Evolutionary conservation across 1,284 basidiomycete genomes (phyloP).

Genomic region (Leccinum subrobustum): DNA sequence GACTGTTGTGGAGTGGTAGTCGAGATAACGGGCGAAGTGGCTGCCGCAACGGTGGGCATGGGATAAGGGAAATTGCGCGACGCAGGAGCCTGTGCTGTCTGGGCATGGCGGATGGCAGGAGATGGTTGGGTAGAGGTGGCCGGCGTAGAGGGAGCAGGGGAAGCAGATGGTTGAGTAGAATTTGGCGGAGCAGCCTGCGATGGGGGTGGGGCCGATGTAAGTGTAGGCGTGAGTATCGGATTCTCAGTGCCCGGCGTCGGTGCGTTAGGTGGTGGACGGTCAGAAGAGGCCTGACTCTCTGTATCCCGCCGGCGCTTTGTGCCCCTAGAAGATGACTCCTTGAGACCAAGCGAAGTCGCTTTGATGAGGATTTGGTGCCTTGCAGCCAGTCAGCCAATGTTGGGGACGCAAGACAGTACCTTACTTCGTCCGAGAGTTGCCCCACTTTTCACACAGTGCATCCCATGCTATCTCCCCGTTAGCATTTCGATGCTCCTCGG

Average conservation of each 20-base stretch:
- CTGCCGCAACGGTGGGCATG: constrained; percentile 43
- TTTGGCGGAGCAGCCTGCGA: constrained; percentile 22
- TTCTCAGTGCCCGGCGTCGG: constrained; percentile 29
- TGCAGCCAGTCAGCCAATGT: constrained; percentile 13
- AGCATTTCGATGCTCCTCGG: constrained; percentile 58
- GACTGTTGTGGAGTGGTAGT: constrained; percentile 27
- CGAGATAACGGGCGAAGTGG: constrained; percentile 40
- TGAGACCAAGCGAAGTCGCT: constrained; percentile 69
- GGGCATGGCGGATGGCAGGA: constrained; percentile 32
- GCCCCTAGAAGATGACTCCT: constrained; percentile 66
- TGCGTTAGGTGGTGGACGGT: constrained; percentile 28
- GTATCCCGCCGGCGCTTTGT: constrained; percentile 59
- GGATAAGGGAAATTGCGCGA: constrained; percentile 43
- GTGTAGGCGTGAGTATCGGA: constrained; percentile 19
- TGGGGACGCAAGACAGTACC: constrained; percentile 1
- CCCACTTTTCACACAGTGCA: constrained; percentile 69
- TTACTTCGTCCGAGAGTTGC: constrained; percentile 65
- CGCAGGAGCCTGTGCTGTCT: constrained; percentile 30
- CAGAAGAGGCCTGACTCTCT: constrained; percentile 35
- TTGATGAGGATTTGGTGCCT: constrained; percentile 79
- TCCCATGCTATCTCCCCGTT: constrained; percentile 71
- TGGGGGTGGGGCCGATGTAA: constrained; percentile 18
- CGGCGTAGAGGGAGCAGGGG: constrained; percentile 32
- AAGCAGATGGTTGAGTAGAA: constrained; percentile 28
- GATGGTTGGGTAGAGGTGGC: constrained; percentile 33